Percentiles rank a stretch among this genome's conserved stretches.
phyloP scores from a whole-genome alignment of 345 rosid species.

The Salix viminalis region DNA sequence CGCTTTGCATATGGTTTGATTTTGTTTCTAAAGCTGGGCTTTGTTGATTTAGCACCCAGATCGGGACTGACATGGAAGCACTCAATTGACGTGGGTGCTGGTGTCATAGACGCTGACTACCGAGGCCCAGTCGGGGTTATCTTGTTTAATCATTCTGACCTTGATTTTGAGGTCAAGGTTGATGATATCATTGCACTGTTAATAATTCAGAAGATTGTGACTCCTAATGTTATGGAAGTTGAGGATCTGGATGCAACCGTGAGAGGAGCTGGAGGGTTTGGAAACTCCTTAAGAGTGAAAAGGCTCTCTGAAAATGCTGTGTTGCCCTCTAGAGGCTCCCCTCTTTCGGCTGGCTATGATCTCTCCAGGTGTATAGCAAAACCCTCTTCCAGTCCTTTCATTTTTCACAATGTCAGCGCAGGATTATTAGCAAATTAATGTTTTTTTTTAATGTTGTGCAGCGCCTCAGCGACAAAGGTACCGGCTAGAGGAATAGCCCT shows the following conservation, averaged over 20 bases:
- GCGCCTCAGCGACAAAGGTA: conserved; percentile 58
- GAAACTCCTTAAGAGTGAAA: conserved; percentile 48
- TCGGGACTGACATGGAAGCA: conserved; percentile 80
- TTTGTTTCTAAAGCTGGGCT: background rate
- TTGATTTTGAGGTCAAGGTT: no score
- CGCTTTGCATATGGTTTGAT: background rate
- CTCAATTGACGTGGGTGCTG: conserved; percentile 19
- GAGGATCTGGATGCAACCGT: conserved; percentile 59
- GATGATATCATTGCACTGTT: conserved; percentile 53
- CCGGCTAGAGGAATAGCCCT: conserved; percentile 84
- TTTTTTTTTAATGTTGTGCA: conserved; percentile 3
- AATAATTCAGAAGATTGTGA: conserved; percentile 68
- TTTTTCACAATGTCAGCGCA: background rate
- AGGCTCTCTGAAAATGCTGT: conserved; percentile 75
- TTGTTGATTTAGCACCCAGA: conserved; percentile 44
- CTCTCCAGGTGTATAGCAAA: conserved; percentile 47
- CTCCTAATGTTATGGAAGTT: conserved; percentile 65
- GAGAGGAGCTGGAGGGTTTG: conserved; percentile 82
- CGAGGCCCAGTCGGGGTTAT: no score
- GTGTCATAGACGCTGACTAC: no score
- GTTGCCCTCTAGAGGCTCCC: conserved; percentile 61
- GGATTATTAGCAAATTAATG: background rate
- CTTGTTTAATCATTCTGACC: no score
- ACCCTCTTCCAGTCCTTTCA: background rate
- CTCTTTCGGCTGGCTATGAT: conserved; percentile 78